Evolutionary conservation across 2,329 filamentous ascomycete genomes (phyloP), one percentile per base, ranked within the genome.

Genomic region (Neurospora sp.): DNA sequence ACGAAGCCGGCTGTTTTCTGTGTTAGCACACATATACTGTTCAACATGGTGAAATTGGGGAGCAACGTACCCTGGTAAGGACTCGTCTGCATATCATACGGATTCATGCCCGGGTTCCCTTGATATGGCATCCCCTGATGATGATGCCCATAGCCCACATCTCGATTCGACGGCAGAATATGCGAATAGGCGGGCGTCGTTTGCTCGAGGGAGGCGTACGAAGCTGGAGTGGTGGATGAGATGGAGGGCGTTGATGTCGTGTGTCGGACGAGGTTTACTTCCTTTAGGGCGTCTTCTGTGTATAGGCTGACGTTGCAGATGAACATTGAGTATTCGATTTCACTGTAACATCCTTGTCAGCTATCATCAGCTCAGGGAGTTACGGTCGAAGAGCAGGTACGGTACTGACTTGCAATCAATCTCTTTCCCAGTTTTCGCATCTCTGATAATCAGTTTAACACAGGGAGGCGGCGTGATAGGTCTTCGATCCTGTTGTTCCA

Each of bases 401-500:
- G 33, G 33, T 6, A 81, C 90, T 77, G 84, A 95, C 92, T 91
- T 92, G 82, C 90, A 90, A 78, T 96, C 91, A 62, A 97, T 87
- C 78, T 97, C 93, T 77, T 92, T 89, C 28, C 91, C 90, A 0
- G 92, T 94, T 17, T 82, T 81, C 57, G 86, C 83, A 79, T 97
- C 92, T 72, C 86, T 88, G 68, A 98, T 90, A 46, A 96, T 85
- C 12, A 98, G 86, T 73, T 91, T 88, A 68, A 98, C 91, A 80
- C 95, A 97, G 3, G 96, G 95, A 28, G 96, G 96, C 15, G 96
- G 95, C 37, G 96, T 98, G 75, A 99, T 97, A 36, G 96, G 96
- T 73, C 96, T 88, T 74, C 96, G 92, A 80, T 99, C 96, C 92
- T 97, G 76, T 69, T 4, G 28, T 66, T 6, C 23, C 28, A 36